Evolutionary conservation across 176 grass and related monocot genomes (phyloP).

Genomic region (Paspalum vaginatum): DNA sequence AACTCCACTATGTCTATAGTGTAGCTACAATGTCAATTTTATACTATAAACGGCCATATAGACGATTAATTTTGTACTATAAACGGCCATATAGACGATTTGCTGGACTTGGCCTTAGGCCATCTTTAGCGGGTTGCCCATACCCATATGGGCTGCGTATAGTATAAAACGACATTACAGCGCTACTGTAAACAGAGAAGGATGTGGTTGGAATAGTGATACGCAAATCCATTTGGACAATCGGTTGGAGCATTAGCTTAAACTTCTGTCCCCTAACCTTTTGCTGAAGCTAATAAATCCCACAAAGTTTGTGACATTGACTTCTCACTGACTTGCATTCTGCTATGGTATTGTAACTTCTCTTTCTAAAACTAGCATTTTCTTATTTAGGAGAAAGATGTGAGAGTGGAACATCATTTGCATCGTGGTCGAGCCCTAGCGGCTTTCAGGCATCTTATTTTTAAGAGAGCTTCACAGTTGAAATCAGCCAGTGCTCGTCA

Average conservation of each 20-base stretch:
- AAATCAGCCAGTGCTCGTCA: conserved; percentile 70
- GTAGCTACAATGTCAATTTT: too few species aligned
- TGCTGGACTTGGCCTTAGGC: too few species aligned
- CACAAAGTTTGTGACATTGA: not conserved
- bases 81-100: too few species aligned
- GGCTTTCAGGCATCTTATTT: conserved; percentile 89
- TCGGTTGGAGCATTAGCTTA: not conserved
- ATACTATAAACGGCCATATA: too few species aligned
- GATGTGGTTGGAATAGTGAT: too few species aligned
- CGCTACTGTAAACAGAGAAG: too few species aligned
- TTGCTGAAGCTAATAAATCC: conserved; percentile 25
- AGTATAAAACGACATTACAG: too few species aligned
- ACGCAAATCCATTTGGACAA: too few species aligned
- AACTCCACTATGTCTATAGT: too few species aligned
- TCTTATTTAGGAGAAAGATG: conserved; percentile 75
- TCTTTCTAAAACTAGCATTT: conserved; percentile 14
- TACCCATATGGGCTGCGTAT: too few species aligned
- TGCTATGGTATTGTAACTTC: conserved; percentile 21
- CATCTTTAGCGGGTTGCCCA: too few species aligned
- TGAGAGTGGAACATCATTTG: conserved; percentile 89
- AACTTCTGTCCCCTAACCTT: not conserved
- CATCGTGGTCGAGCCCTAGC: conserved; percentile 81
- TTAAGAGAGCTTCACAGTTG: conserved; percentile 76
- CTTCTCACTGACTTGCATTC: conserved; percentile 12
- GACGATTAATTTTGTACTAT: too few species aligned